Conservation (phyloP, 345 rosid species). For the Leavenworthia alabamica region DNA sequence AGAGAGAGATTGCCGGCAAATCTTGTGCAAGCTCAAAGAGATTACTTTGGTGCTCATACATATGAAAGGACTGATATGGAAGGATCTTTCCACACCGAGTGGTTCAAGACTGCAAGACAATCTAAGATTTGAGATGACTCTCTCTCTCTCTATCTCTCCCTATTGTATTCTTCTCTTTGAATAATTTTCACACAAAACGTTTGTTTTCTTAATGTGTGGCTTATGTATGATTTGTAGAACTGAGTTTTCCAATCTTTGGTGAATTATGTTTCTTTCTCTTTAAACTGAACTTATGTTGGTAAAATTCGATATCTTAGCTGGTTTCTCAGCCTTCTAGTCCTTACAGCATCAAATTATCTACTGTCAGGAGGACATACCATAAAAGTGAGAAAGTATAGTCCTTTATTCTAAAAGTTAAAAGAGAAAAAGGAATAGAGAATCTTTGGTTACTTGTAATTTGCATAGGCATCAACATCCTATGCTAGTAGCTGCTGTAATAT, state of each 20-base stretch:
- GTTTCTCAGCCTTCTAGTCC: too few species aligned
- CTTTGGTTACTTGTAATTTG: background rate
- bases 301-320: too few species aligned
- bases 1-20: constrained; percentile 85
- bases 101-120: constrained; percentile 90
- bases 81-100: constrained; percentile 93
- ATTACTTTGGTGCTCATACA: constrained; percentile 96
- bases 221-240: constrained; percentile 9
- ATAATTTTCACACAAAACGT: constrained; percentile 16
- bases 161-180: constrained; percentile 12
- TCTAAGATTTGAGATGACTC: constrained; percentile 32
- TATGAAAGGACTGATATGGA: constrained; percentile 86
- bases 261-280: background rate
- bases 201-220: constrained; percentile 16
- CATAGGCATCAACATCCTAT: constrained; percentile 13
- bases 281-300: too few species aligned
- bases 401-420: background rate
- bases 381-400: constrained; percentile 4
- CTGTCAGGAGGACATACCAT: background rate
- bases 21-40: constrained; percentile 94
- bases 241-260: background rate
- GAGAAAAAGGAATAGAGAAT: background rate
- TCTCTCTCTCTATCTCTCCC: background rate
- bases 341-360: too few species aligned
- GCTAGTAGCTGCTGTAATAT: background rate